Base-by-base conservation (phyloP, 129 eudicot genomes). In the Flaveria robusta region DNA sequence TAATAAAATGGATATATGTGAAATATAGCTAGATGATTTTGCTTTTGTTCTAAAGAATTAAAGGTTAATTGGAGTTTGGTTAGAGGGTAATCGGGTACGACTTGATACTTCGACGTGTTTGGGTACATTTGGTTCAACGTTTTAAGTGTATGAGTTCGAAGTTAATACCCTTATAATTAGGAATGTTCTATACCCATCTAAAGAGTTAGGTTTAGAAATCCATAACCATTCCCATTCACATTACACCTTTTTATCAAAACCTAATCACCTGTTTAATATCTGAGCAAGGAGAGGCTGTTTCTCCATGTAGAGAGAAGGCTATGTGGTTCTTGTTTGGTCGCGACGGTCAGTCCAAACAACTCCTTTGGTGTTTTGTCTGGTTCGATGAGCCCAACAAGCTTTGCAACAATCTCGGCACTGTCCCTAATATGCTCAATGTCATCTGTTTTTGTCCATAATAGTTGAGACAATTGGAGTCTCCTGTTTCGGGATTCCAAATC, bases 321-420 rank as follows among this genome's bases (percentile, higher is more conserved):
- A 3, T 50, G 72, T 62, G 77, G 70, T 84, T 1, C 50, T 27
- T 79, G 81, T 50, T 77, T 76, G 12, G 89, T 81, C 39, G 77
- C 66, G 52, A 91, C 47, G 69, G 80, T 88, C 16, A 92, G 87
- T 62, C 88, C 97, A 63, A 91, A 87, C 80, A 90, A 77, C 71
- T 90, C 92, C 71, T 85, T 88, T 41, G 89, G 91, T 16, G 82
- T 82, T 39, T 82, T 51, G 22, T 78, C 62, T 59, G 77, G 85
- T 29, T 86, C 86, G 37, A 42, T 72, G 27, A 91, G 68, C 47
- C 97, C 98, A 2, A 86, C 88, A 26, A 93, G 79, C 71, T 85
- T 88, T 16, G 96, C 92, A 43, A 93, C 88, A 2, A 93, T 73
- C n/a, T 79, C 69, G 39, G 98, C 98, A 74, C 98, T 93, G 34